phyloP scores from a whole-genome alignment of 1,284 basidiomycete genomes.

The Microbotryum lychnidis-dioicae region DNA sequence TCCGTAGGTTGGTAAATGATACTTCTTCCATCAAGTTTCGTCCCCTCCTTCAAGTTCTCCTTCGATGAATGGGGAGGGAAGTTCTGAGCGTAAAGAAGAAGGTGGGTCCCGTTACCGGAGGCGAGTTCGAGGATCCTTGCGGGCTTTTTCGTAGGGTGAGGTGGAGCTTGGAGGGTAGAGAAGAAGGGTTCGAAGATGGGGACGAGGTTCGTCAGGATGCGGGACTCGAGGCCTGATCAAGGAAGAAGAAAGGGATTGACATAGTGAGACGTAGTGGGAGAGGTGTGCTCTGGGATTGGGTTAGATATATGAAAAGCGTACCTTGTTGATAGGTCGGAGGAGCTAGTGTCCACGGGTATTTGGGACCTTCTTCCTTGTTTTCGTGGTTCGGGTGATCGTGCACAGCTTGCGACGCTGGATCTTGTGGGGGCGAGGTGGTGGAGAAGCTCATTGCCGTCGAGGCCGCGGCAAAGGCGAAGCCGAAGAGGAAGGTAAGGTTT shows the following conservation, averaged over 20 bases:
- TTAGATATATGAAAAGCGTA: background rate
- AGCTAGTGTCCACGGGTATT: conserved; percentile 16
- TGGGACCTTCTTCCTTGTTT: background rate
- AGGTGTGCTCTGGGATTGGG: background rate
- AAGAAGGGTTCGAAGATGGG: conserved; percentile 13
- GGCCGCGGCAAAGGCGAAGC: background rate
- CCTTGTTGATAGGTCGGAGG: conserved; percentile 13
- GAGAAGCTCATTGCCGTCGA: background rate
- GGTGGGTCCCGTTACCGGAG: conserved; percentile 16
- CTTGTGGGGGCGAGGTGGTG: background rate
- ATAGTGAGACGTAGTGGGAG: background rate
- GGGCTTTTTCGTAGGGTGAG: background rate
- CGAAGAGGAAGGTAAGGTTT: background rate
- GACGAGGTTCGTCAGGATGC: conserved; percentile 8
- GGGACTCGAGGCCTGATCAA: conserved; percentile 14
- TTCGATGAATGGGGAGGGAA: background rate
- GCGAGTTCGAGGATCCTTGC: conserved; percentile 17
- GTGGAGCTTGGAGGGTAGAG: background rate
- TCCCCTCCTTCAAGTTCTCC: too few species aligned
- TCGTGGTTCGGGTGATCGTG: background rate
- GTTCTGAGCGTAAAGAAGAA: conserved; percentile 1
- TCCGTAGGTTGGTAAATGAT: conserved; percentile 13
- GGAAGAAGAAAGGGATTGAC: background rate
- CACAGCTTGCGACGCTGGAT: background rate
- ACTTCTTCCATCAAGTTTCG: too few species aligned